A percentile compares a stretch with the other conserved stretches of the same genome.
Evolutionary conservation across 2,329 filamentous ascomycete species (phyloP).

Genomic region (Curvularia eragrostidis): DNA sequence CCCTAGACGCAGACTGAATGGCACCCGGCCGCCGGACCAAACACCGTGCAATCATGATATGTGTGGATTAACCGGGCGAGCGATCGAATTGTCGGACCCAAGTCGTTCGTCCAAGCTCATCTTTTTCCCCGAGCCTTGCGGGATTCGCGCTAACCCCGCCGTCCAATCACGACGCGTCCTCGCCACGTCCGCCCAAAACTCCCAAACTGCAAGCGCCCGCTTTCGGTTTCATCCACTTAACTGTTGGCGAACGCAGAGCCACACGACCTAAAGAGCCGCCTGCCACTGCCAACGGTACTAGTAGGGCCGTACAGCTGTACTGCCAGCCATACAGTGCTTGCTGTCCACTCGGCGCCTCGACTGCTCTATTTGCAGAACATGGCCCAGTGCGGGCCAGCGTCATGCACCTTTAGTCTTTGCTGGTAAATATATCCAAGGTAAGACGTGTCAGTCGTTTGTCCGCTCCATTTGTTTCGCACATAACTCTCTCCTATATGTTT

Average conservation of each 20-base stretch:
- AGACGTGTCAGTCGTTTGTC: conserved; percentile 14
- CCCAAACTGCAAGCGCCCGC: conserved; percentile 42
- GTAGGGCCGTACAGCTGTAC: conserved; percentile 14
- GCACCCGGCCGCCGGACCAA: conserved; percentile 40
- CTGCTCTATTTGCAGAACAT: conserved; percentile 41
- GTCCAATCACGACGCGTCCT: conserved; percentile 43
- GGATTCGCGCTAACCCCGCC: conserved; percentile 26
- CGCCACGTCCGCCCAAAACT: conserved; percentile 19
- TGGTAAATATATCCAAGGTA: conserved; percentile 29
- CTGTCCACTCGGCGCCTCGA: conserved; percentile 44
- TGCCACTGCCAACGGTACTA: conserved; percentile 36
- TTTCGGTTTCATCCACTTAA: conserved; percentile 40
- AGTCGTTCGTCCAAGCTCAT: conserved; percentile 24
- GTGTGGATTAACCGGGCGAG: conserved; percentile 21
- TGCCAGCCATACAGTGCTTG: conserved; percentile 29
- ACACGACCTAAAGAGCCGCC: conserved; percentile 37
- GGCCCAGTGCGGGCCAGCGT: conserved; percentile 17
- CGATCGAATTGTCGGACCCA: conserved; percentile 18
- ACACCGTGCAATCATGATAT: conserved; percentile 45
- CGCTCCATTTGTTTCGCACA: conserved; percentile 13
- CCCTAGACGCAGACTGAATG: conserved; percentile 31
- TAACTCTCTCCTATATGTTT: conserved; percentile 6
- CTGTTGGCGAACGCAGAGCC: conserved; percentile 35
- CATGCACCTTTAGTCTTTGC: conserved; percentile 19
- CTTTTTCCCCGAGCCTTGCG: conserved; percentile 30